These are phyloP conservation scores for Colletotrichum sp. DNA, from an alignment of 2,329 filamentous ascomycete genomes.

Conservation along the genomic window DNA sequence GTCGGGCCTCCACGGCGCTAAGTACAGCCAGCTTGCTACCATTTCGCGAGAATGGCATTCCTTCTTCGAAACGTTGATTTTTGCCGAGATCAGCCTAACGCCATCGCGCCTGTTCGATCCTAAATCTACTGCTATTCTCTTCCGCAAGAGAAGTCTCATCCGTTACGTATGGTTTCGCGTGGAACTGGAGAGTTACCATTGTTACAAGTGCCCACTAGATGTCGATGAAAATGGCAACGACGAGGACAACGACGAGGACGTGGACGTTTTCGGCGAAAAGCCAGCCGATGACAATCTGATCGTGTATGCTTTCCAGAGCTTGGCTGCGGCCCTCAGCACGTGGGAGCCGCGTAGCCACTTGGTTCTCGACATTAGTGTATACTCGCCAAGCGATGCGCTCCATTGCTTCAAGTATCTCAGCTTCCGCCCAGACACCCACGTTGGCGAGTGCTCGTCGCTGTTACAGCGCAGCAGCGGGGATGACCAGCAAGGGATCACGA, in stretches of 20 bases:
- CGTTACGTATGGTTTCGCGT: constrained; percentile 33
- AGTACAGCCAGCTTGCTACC: constrained; percentile 23
- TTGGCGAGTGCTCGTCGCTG: constrained; percentile 7
- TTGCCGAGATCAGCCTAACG: constrained; percentile 30
- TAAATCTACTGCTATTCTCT: constrained; percentile 24
- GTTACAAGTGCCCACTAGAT: constrained; percentile 16
- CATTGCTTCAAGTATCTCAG: constrained; percentile 40
- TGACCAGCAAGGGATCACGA: neutral
- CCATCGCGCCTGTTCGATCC: constrained; percentile 23
- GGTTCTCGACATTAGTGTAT: constrained; percentile 40
- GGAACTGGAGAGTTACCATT: constrained; percentile 30
- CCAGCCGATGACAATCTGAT: constrained; percentile 30
- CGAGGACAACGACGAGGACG: neutral
- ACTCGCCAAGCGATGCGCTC: constrained; percentile 39
- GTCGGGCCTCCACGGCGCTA: constrained; percentile 18
- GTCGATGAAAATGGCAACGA: neutral
- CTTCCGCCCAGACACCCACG: constrained; percentile 24
- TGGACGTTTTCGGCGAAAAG: constrained; percentile 15
- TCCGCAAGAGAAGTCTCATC: constrained; percentile 25
- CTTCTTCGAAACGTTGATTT: constrained; percentile 28
- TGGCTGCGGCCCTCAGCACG: constrained; percentile 34
- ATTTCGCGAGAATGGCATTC: constrained; percentile 27
- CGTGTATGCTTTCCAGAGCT: constrained; percentile 29
- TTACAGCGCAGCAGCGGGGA: neutral
- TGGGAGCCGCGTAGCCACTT: constrained; percentile 37